Evolutionary conservation across 306 rosid species (phyloP), one percentile per base, ranked within the genome.

Genomic region (Herpetospermum pedunculosum): DNA sequence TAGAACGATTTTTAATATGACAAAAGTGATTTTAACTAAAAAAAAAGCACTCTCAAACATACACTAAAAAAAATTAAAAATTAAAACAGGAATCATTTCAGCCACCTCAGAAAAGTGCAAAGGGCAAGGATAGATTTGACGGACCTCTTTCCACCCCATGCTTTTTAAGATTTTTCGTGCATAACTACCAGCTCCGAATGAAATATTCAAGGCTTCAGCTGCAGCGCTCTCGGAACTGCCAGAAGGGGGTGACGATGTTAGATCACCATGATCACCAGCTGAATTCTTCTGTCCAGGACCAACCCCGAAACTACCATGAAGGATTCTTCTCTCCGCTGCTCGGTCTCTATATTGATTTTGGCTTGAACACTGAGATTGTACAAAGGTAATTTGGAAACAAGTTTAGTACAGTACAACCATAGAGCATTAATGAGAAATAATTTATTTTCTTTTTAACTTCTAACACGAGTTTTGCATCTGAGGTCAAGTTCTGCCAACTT

Each of bases 81-180:
- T 0, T 0, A 3, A 13, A 14, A 23, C 14, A 1, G 6, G 37
- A 26, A 6, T 73, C 14, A 29, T 13, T 41, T n/a, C 2, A 43
- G 30, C 47, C 4, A 8, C 0, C 35, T 21, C 3, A 9, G 26
- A 46, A 35, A 47, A 21, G 41, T 8, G 49, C 8, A 8, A 52
- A 29, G n/a, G 26, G 55, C 13, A 52, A 29, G n/a, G 26, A 67
- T 67, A 44, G 28, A 49, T 3, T 25, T n/a, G 67, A 62, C n/a
- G 46, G 0, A 93, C 98, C 92, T 93, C 93, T 53, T 93, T 90
- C 97, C 98, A 93, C 30, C 97, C 96, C 98, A 90, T 88, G 90
- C 67, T 62, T 82, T 88, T 57, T 2, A 90, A 72, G 60, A 88
- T 80, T 77, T 81, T 89, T 81, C 89, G 83, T 43, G 93, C 96